Evolutionary conservation across 2,329 filamentous ascomycete genomes (phyloP), one percentile per base, ranked within the genome.

Genomic region (Sporothrix schenckii): DNA sequence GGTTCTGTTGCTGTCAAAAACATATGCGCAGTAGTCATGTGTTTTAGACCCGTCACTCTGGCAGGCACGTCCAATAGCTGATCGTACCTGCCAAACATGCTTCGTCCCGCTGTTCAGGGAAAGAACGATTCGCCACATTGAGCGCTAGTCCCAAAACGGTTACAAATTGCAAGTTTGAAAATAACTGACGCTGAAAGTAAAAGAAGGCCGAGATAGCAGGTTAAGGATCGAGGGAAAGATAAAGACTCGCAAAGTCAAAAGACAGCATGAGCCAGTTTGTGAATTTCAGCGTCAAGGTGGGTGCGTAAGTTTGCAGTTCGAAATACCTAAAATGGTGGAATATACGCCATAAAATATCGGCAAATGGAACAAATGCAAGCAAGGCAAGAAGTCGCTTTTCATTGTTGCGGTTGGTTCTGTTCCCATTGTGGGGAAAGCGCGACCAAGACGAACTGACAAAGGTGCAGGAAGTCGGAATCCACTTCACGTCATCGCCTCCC

Each of bases 71-170:
- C 66, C 66, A 68, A 58, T 68, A 9, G 66, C 66, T 19, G 39
- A 24, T 47, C 66, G 41, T 44, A 41, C 54, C 66, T 68, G 66
- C 66, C 66, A 21, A 47, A 13, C 66, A 58, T 58, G 66, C 34
- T 10, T 27, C 21, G 21, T 27, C 19, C 34, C 13, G 10, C 41
- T 11, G 2, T n/a, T 21, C 27, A 19, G n/a, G 34, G 50, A 54
- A 53, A 60, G 58, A 3, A 21, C 66, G 50, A 56, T 56, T 68
- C 47, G 52, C 66, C 66, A 68, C 50, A 11, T 11, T 27, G 1
- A 4, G 66, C 30, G 50, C 66, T 68, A 68, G 52, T 56, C 50
- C 66, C n/a, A 30, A 47, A 68, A 56, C 52, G 49, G 63, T 2
- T 19, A 10, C 21, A 63, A 63, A 7, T 24, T 63, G 39, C 39